These are phyloP conservation scores for Candida parachauliodes DNA, from an alignment of 805 yeast species.

Conservation along the genomic window DNA sequence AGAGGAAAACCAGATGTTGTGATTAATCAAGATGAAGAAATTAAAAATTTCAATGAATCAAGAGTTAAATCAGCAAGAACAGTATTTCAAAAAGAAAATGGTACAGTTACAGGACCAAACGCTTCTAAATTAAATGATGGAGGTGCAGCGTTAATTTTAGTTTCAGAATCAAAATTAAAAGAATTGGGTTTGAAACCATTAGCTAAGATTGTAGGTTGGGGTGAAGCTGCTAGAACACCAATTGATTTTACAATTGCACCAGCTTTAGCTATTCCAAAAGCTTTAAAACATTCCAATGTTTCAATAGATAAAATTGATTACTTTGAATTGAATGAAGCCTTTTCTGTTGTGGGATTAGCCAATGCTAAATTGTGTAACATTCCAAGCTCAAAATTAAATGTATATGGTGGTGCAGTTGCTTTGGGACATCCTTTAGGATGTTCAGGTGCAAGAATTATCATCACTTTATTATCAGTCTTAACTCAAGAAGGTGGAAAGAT, in stretches of 20 bases:
- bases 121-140: constrained; percentile 97
- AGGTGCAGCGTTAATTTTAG: constrained; percentile 90
- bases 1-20: constrained; percentile 82
- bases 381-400: constrained; percentile 68
- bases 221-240: constrained; percentile 96
- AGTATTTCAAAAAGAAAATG: constrained; percentile 89
- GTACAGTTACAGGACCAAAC: constrained; percentile 96
- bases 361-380: constrained; percentile 68
- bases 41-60: constrained; percentile 68
- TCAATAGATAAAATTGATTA: constrained; percentile 68
- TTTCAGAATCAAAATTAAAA: constrained; percentile 77
- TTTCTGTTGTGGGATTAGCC: constrained; percentile 93
- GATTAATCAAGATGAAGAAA: constrained; percentile 81
- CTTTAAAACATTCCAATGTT: constrained; percentile 80
- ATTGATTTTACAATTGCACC: constrained; percentile 96
- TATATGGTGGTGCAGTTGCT: constrained; percentile 95
- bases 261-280: constrained; percentile 91
- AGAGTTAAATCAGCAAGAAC: constrained; percentile 84
- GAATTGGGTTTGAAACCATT: constrained; percentile 86
- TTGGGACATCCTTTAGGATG: constrained; percentile 94
- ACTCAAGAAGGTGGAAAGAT: constrained; percentile 73
- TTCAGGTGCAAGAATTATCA: constrained; percentile 91
- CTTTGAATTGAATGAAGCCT: constrained; percentile 97
- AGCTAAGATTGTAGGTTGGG: constrained; percentile 91
- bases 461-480: constrained; percentile 78